Evolutionary conservation across 768 basidiomycete species (phyloP), one percentile per base, ranked within the genome.

Genomic region (Panaeolus cyanescens): DNA sequence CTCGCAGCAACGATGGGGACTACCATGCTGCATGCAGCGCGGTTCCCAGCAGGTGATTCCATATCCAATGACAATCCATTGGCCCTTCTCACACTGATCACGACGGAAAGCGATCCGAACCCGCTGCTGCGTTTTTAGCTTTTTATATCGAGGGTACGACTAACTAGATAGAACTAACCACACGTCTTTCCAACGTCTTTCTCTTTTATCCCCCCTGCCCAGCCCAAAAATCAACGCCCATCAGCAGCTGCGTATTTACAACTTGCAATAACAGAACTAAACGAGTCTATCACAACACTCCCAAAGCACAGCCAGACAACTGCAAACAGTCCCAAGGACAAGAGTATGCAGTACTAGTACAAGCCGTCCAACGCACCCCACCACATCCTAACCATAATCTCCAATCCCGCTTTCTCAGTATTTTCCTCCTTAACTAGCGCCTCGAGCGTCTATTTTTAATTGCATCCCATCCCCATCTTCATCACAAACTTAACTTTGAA

Each of bases 1-100:
- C 4, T 50, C 45, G 22, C 39, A 25, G 45, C 45, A 13, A 50
- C 45, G 10, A 50, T 28, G 3, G 45, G 3, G 45, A 10, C 12
- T 13, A 50, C 22, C 45, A 13, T 50, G 45, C 45, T 50, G 45
- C 45, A 30, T 50, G 45, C 45, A 50, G 22, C 13, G 45, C 7
- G 45, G 45, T 50, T 50, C 45, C 45, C 45, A 50, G 45, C 45
- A 50, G 45, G 45, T 50, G 45, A 50, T 50, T 50, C 25, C 45
- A 42, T n/a, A 42, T 42, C 39, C 39, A 42, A 5, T 7, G 19
- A 25, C 25, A 22, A 42, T 42, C 39, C 39, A 42, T 8, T 7
- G 19, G 15, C 25, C 45, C 45, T 50, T 50, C 45, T 50, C 45
- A 50, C 45, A 50, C 45, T 50, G 45, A 30, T 50, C 45, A 50